Percentiles rank a stretch among this genome's conserved stretches.
Conservation (phyloP, 1,139 yeast species). For the Magnusiomyces suaveolens region DNA sequence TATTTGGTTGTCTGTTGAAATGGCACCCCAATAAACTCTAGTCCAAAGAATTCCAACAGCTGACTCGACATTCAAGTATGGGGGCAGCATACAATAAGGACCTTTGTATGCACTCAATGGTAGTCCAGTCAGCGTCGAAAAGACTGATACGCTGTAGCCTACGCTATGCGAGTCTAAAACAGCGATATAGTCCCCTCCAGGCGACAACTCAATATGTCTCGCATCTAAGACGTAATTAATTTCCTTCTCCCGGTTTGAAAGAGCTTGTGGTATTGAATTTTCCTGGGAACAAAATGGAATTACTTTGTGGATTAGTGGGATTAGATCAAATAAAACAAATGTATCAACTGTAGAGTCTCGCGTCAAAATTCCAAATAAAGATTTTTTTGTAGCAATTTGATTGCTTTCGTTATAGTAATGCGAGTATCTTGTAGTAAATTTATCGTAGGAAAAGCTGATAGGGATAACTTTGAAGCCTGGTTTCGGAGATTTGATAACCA, state of each 20-base stretch:
- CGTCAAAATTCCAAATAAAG: not conserved
- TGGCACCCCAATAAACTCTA: not conserved
- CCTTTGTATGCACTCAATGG: constrained; percentile 1
- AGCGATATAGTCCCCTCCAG: not conserved
- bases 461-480: not conserved
- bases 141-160: constrained; percentile 1
- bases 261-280: not conserved
- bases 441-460: not conserved
- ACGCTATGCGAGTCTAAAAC: not conserved
- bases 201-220: not conserved
- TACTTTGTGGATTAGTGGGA: not conserved
- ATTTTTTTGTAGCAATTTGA: not conserved
- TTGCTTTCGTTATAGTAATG: not conserved
- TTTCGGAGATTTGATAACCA: not conserved
- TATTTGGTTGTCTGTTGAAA: not conserved
- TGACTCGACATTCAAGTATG: not conserved
- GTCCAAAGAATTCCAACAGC: not conserved
- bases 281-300: not conserved
- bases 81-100: not conserved
- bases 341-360: not conserved
- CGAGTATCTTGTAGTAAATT: not conserved
- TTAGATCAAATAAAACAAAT: constrained; percentile 1
- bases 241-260: not conserved
- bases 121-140: not conserved
- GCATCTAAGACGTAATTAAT: not conserved